phyloP scores from a whole-genome alignment of 2,329 filamentous ascomycete genomes.

The Trichoderma oligosporum region DNA sequence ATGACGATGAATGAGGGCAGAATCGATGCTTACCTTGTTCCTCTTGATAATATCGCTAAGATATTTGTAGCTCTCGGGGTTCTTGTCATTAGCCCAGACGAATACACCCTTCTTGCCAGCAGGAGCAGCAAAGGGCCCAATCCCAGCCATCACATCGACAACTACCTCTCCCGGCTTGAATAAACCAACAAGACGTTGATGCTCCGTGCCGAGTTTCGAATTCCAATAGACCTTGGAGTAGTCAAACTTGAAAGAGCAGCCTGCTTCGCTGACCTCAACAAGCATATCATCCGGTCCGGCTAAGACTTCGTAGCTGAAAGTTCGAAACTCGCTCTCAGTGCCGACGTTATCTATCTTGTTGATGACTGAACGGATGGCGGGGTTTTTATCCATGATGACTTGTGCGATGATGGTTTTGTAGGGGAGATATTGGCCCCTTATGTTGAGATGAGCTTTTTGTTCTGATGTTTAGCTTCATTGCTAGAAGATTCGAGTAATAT shows the following conservation, averaged over 20 bases:
- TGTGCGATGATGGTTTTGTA: conserved; percentile 85
- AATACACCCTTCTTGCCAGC: conserved; percentile 87
- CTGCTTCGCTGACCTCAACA: conserved; percentile 76
- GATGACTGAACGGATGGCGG: conserved; percentile 78
- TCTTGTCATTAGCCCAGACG: conserved; percentile 95
- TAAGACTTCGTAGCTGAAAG: conserved; percentile 88
- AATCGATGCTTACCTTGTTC: conserved; percentile 66
- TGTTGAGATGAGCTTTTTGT: conserved; percentile 76
- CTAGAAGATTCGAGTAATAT: background rate
- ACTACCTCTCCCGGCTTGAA: conserved; percentile 86
- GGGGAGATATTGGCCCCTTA: conserved; percentile 74
- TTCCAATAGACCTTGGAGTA: conserved; percentile 99
- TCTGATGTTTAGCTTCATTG: background rate
- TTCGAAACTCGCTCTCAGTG: conserved; percentile 78
- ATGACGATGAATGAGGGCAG: background rate
- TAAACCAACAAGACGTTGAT: conserved; percentile 69
- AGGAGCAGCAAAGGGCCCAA: conserved; percentile 90
- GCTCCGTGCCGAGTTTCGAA: conserved; percentile 82
- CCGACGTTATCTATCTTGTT: conserved; percentile 93
- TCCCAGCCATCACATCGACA: conserved; percentile 95
- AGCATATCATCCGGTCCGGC: conserved; percentile 77
- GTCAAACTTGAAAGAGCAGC: conserved; percentile 87
- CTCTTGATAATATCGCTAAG: conserved; percentile 65
- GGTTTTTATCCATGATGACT: conserved; percentile 87
- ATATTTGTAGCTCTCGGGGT: conserved; percentile 77